Conservation (phyloP, 495 filamentous ascomycete species). For the Hypoxylon fuscum region DNA sequence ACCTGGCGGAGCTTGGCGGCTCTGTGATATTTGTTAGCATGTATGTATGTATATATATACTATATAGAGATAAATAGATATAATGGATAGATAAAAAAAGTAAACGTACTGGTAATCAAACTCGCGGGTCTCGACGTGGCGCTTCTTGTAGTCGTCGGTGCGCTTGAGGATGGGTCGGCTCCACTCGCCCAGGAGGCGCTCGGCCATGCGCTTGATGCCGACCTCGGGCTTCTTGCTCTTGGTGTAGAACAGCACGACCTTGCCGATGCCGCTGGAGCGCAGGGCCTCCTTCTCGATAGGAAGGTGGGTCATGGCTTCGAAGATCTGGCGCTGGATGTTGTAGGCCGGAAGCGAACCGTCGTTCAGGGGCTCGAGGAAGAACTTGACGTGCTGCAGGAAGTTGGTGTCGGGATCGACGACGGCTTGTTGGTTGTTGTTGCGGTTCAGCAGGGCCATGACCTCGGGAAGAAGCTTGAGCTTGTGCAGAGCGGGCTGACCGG, state of each 20-base stretch:
- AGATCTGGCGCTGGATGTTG: constrained; percentile 94
- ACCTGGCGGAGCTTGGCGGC: constrained; percentile 59
- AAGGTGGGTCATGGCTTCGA: constrained; percentile 78
- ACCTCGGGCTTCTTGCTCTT: constrained; percentile 87
- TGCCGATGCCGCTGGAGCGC: constrained; percentile 91
- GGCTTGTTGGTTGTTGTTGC: constrained; percentile 79
- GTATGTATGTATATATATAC: too few relatives aligned
- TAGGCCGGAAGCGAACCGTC: constrained; percentile 94
- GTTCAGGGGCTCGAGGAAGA: constrained; percentile 95
- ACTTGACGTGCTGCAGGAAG: constrained; percentile 90
- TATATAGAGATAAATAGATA: too few relatives aligned
- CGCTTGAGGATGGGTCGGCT: constrained; percentile 93
- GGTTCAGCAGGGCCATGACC: constrained; percentile 86
- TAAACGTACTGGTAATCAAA: constrained; percentile 61
- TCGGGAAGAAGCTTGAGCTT: constrained; percentile 96
- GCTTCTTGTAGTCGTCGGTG: constrained; percentile 90
- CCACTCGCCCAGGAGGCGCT: constrained; percentile 92
- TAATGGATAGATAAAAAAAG: constrained; percentile 45
- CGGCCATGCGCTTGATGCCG: constrained; percentile 90
- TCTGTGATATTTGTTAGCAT: constrained; percentile 51
- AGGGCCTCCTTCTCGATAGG: constrained; percentile 90
- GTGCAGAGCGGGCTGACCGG: constrained; percentile 82
- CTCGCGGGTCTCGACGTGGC: constrained; percentile 65
- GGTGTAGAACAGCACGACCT: constrained; percentile 95
- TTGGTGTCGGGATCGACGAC: constrained; percentile 95